Conservation (phyloP, 306 rosid species). For the Macrotyloma uniflorum region DNA sequence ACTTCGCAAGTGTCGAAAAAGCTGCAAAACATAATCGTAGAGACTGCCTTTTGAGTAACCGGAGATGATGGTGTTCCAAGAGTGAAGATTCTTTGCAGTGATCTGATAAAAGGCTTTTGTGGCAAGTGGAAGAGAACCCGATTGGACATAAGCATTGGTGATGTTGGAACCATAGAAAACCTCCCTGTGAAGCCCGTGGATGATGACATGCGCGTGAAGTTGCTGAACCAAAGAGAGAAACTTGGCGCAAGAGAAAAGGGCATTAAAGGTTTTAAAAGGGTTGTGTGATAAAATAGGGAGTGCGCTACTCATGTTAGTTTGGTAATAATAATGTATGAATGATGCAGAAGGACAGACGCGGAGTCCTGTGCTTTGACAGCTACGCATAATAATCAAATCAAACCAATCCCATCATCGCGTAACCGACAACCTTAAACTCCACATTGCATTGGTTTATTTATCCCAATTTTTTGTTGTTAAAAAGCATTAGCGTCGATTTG, state of each 20-base stretch:
- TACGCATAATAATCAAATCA: background rate
- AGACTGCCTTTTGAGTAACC: conserved; percentile 14
- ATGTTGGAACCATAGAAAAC: conserved; percentile 29
- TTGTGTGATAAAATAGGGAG: background rate
- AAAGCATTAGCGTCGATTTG: background rate
- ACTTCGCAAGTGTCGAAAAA: conserved; percentile 14
- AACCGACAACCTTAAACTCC: background rate
- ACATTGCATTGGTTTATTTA: background rate
- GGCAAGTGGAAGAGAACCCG: conserved; percentile 35
- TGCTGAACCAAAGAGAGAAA: conserved; percentile 22
- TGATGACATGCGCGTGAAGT: conserved; percentile 16
- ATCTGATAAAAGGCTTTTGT: conserved; percentile 23
- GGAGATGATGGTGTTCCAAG: conserved; percentile 34
- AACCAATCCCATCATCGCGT: background rate
- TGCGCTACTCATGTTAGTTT: background rate
- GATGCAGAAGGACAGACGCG: background rate
- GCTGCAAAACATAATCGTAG: conserved; percentile 2
- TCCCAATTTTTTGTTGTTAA: background rate
- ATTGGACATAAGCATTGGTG: conserved; percentile 20
- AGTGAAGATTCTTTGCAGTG: conserved; percentile 22
- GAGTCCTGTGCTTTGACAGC: background rate
- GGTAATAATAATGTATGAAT: background rate
- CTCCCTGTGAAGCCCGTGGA: conserved; percentile 11
- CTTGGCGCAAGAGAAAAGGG: background rate
- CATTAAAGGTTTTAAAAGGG: background rate